These are phyloP conservation scores for Chlamydomonas applanata DNA, from an alignment of 139 green algal genomes.

Conservation along the genomic window DNA sequence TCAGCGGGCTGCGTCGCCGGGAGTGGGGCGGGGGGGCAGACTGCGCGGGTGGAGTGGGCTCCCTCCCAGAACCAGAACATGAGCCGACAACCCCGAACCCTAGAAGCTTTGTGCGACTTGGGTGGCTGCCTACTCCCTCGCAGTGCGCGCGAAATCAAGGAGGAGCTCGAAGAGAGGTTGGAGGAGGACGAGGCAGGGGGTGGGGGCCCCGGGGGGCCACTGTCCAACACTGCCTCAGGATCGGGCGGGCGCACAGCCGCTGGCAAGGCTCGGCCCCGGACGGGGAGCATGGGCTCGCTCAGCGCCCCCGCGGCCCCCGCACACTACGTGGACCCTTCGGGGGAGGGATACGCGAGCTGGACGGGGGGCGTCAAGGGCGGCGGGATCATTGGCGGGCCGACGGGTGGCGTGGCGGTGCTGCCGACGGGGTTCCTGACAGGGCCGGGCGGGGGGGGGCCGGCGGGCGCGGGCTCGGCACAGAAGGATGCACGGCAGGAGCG, in stretches of 20 bases:
- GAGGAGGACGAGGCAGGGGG: conserved; percentile 26
- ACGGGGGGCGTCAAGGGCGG: neutral
- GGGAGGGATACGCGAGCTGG: conserved; percentile 19
- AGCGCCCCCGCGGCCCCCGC: neutral
- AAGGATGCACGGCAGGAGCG: conserved; percentile 4
- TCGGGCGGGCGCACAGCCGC: neutral
- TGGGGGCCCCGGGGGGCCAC: neutral
- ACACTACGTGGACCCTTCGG: conserved; percentile 8
- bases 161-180: conserved; percentile 37
- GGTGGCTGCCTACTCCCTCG: neutral
- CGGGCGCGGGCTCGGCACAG: too few species aligned
- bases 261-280: neutral
- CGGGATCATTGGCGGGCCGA: neutral
- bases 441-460: too few species aligned
- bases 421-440: neutral
- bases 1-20: too few species aligned
- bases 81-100: too few species aligned
- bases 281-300: neutral
- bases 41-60: too few species aligned
- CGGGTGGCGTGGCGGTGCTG: neutral
- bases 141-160: conserved; percentile 36
- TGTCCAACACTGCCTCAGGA: too few species aligned
- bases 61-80: too few species aligned
- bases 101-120: too few species aligned
- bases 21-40: too few species aligned